These are phyloP conservation scores for Protomyces macrosporus DNA, from an alignment of 1,139 yeast species.

Conservation along the genomic window DNA sequence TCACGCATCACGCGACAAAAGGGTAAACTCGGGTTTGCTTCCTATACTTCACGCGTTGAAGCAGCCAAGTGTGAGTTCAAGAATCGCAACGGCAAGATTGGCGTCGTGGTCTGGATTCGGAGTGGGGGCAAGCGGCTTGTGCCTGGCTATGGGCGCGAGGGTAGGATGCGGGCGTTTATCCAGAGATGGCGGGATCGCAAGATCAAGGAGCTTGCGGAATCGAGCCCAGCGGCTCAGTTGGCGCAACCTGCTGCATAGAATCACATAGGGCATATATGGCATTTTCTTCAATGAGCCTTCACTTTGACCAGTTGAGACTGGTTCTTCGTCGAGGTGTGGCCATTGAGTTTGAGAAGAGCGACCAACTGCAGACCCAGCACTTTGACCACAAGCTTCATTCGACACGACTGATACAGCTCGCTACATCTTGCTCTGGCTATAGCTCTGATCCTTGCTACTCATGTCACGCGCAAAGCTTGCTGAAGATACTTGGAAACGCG, in stretches of 20 bases:
- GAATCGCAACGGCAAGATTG: conserved; percentile 23
- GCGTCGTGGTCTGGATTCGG: conserved; percentile 23
- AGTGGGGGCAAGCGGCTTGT: conserved; percentile 17
- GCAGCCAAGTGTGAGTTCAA: conserved; percentile 24
- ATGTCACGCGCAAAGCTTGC: conserved; percentile 44
- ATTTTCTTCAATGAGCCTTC: no score
- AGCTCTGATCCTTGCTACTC: neutral
- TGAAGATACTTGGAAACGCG: conserved; percentile 90
- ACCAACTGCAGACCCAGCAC: no score
- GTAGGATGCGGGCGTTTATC: conserved; percentile 17
- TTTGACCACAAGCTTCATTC: no score
- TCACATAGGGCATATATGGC: no score
- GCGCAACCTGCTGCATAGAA: no score
- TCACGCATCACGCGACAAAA: conserved; percentile 19
- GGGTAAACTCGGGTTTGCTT: conserved; percentile 22
- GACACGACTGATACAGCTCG: no score
- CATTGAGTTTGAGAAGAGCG: no score
- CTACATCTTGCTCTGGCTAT: neutral
- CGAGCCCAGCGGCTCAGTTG: neutral
- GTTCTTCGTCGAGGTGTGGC: no score
- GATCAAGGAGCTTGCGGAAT: neutral
- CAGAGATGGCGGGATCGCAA: conserved; percentile 18
- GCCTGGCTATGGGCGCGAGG: conserved; percentile 14
- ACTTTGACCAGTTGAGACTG: no score
- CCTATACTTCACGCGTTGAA: conserved; percentile 19